Percentiles rank a stretch among this genome's conserved stretches.
These are phyloP conservation scores for Tylopilus sp. DNA, from an alignment of 768 basidiomycete genomes.

Conservation along the genomic window DNA sequence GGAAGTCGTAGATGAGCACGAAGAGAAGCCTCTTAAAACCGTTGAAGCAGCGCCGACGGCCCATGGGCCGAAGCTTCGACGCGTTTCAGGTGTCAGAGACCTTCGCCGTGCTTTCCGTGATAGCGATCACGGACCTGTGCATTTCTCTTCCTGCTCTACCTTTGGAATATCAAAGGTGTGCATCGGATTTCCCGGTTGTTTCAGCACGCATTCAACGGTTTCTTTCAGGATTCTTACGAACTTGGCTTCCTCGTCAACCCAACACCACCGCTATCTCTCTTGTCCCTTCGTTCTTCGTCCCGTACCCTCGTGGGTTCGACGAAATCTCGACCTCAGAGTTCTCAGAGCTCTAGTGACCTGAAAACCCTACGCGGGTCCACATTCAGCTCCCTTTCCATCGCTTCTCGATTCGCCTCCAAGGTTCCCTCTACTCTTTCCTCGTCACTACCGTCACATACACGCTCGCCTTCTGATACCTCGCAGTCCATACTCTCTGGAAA, in stretches of 20 bases:
- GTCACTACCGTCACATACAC: conserved; percentile 4
- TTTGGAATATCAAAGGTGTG: conserved; percentile 18
- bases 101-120: conserved; percentile 26
- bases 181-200: neutral
- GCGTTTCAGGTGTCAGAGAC: conserved; percentile 21
- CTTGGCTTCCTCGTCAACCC: conserved; percentile 15
- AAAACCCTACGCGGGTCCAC: conserved; percentile 20
- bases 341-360: conserved; percentile 7
- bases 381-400: conserved; percentile 19
- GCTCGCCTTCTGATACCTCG: conserved; percentile 4
- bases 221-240: conserved; percentile 21
- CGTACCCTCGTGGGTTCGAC: conserved; percentile 24
- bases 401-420: conserved; percentile 17
- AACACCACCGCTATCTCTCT: neutral
- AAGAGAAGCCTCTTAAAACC: neutral
- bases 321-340: neutral
- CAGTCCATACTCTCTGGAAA: conserved; percentile 4
- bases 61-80: conserved; percentile 19
- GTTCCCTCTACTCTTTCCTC: conserved; percentile 3
- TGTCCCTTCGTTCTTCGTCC: conserved; percentile 21
- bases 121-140: conserved; percentile 2
- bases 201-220: neutral
- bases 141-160: conserved; percentile 5
- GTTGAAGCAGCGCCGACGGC: neutral
- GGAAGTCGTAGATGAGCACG: conserved; percentile 5